Percentiles rank a stretch among this genome's conserved stretches.
These are phyloP conservation scores for Artemisia tridentata DNA, from an alignment of 129 eudicot species.

Conservation along the genomic window DNA sequence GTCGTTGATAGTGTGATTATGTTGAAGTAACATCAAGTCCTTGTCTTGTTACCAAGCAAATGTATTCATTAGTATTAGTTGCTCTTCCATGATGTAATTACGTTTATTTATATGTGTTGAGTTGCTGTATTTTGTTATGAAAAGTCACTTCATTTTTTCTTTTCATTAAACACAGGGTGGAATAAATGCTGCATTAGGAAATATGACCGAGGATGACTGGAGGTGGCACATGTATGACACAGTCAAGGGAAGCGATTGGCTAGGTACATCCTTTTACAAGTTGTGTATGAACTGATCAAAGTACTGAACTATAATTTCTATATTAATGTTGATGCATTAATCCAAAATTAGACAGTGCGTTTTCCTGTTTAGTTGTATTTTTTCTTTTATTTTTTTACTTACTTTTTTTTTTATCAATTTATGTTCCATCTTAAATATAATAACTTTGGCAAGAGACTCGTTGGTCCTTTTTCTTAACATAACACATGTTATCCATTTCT, in stretches of 20 bases:
- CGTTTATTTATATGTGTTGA: background rate
- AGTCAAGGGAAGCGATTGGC: constrained; percentile 80
- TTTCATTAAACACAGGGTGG: constrained; percentile 62
- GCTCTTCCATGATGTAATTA: background rate
- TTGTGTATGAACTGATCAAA: constrained; percentile 4
- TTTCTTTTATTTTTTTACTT: too few species aligned
- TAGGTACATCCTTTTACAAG: constrained; percentile 13
- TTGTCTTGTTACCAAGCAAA: background rate
- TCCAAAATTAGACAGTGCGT: background rate
- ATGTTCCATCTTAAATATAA: constrained; percentile 5
- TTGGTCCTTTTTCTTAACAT: constrained; percentile 9
- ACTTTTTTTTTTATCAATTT: background rate
- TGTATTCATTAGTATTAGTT: background rate
- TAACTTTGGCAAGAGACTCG: background rate
- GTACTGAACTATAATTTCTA: background rate
- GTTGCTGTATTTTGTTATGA: background rate
- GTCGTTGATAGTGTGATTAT: too few species aligned
- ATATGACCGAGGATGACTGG: constrained; percentile 96
- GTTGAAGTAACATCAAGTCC: too few species aligned
- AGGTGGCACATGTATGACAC: constrained; percentile 99
- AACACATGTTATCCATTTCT: constrained; percentile 27
- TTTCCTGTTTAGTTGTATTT: background rate
- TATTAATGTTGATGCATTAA: constrained; percentile 15
- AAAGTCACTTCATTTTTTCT: background rate
- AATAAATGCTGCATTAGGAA: constrained; percentile 91